Evolutionary conservation across 768 basidiomycete species (phyloP), one percentile per base, ranked within the genome.

Genomic region (Tylopilus rubrobrunneus): DNA sequence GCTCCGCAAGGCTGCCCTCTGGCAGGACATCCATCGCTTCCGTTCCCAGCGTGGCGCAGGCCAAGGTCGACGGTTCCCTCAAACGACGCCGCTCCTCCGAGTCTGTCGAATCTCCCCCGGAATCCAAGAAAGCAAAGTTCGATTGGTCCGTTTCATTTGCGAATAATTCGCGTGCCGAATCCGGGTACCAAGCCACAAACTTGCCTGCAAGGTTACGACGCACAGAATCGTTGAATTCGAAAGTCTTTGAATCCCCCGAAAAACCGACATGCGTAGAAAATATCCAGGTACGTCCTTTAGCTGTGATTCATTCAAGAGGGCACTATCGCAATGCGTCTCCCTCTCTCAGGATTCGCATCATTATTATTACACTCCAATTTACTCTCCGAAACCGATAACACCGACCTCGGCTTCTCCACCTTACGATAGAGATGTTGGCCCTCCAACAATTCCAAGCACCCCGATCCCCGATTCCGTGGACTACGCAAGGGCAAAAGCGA

Each of bases 151-250:
- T 42, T 9, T 55, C 56, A 7, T 48, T 37, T 37, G 19, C 45
- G 27, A 52, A 47, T 15, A n/a, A 49, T 1, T 15, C 40, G 33
- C 51, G 25, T n/a, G 27, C 25, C 27, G 46, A 46, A 44, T 34
- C 45, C 12, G 45, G 27, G 34, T 70, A 62, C 23, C 50, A 62
- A 19, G 70, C 73, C 4, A 68, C 56, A 27, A 57, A 25, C 25
- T 25, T 63, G 5, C 71, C 74, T 23, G 77, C 76, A 0, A 78
- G 77, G 51, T 19, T 76, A 11, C 70, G 77, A 37, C 70, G 75
- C 25, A 76, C 75, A 0, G 65, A 61, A 17, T 76, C 76, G 3
- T 51, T 78, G 45, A 64, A 66, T 17, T 74, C 76, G 5, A 63
- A 70, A 3, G 10, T 40, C 9, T 62, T 67, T 45, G 64, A 70